Evolutionary conservation across 2,329 filamentous ascomycete species (phyloP).

Genomic region (Pseudohalonectria lignicola): DNA sequence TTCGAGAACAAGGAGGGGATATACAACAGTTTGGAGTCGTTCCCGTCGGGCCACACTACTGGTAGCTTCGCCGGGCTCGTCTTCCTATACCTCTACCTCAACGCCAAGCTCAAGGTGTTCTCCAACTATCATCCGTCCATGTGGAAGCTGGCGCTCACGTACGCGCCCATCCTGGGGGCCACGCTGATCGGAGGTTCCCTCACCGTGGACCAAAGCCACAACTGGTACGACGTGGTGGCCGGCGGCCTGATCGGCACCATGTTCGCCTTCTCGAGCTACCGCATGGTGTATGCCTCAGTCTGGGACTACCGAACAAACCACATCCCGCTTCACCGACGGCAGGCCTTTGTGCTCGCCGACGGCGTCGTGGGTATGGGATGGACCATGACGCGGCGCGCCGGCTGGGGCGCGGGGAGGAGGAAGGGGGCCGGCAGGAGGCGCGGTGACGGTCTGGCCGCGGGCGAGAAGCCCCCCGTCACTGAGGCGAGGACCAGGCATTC

Average conservation of each 20-base stretch:
- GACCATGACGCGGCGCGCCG: constrained; percentile 2
- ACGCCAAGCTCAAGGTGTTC: constrained; percentile 69
- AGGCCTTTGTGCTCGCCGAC: constrained; percentile 17
- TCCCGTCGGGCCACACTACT: constrained; percentile 65
- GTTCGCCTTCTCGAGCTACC: constrained; percentile 51
- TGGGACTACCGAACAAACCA: constrained; percentile 62
- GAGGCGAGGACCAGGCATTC: no score
- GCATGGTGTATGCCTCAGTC: constrained; percentile 55
- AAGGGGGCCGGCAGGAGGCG: not conserved
- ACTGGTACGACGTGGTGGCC: constrained; percentile 62
- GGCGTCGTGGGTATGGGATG: not conserved
- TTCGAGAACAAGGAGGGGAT: constrained; percentile 49
- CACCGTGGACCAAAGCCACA: constrained; percentile 64
- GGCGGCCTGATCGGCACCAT: constrained; percentile 52
- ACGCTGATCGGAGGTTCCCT: constrained; percentile 57
- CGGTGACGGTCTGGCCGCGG: no score
- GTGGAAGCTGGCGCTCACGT: constrained; percentile 60
- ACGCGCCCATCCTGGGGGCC: constrained; percentile 56
- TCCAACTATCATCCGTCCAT: constrained; percentile 61
- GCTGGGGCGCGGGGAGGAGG: constrained; percentile 1
- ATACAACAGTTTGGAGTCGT: constrained; percentile 58
- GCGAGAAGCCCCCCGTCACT: no score
- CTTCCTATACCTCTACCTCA: constrained; percentile 62
- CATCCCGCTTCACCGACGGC: constrained; percentile 42
- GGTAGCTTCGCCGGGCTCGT: constrained; percentile 63